These are phyloP conservation scores for Podaxis sp. DNA, from an alignment of 768 basidiomycete species.

Conservation along the genomic window DNA sequence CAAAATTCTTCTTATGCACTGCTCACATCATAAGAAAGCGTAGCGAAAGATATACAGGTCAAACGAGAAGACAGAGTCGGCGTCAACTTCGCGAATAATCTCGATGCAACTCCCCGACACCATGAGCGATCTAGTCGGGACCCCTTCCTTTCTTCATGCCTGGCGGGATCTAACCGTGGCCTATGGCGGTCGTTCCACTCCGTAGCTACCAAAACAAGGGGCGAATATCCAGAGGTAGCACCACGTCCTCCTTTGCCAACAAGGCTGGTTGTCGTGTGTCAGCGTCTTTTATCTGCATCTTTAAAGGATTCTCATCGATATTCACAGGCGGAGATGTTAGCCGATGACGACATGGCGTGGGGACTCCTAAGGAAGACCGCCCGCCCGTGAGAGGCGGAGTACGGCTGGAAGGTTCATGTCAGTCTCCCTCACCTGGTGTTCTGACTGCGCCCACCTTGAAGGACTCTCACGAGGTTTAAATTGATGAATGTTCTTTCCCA, in stretches of 20 bases:
- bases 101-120: not conserved
- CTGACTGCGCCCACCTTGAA: not conserved
- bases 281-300: not conserved
- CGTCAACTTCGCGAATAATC: not conserved
- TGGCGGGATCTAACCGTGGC: not conserved
- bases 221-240: not conserved
- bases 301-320: not conserved
- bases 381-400: not conserved
- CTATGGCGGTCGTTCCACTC: not conserved
- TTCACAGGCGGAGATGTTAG: constrained; percentile 14
- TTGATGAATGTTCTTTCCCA: not conserved
- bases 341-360: constrained; percentile 16
- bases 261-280: not conserved
- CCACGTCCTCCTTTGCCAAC: not conserved
- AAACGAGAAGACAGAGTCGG: too few relatives aligned
- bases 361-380: constrained; percentile 2
- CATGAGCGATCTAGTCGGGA: not conserved
- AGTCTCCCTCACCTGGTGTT: not conserved
- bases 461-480: too few relatives aligned
- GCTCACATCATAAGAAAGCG: not conserved
- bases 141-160: not conserved
- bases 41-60: not conserved
- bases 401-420: not conserved
- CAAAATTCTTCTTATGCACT: not conserved
- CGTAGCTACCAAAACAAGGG: not conserved